These are phyloP conservation scores for Vitis labrusca DNA, from an alignment of 164 flowering plant species.

Conservation along the genomic window DNA sequence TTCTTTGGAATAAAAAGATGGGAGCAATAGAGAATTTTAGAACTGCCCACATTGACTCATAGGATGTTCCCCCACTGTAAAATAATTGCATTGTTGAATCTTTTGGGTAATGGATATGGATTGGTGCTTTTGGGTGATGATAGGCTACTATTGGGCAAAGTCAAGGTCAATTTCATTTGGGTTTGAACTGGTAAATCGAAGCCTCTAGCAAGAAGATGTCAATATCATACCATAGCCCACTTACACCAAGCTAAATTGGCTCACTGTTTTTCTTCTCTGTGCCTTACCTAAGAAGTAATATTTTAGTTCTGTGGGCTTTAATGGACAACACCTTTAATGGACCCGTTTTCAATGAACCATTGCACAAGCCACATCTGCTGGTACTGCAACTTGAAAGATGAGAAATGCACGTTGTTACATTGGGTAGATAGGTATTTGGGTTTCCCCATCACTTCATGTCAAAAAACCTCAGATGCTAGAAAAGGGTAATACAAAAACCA, in stretches of 20 bases:
- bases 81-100: neutral
- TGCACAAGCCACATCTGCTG: too few species aligned
- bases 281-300: too few species aligned
- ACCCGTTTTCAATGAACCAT: too few species aligned
- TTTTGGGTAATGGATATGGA: neutral
- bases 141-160: neutral
- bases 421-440: too few species aligned
- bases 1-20: neutral
- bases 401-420: too few species aligned
- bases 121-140: neutral
- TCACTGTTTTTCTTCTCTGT: too few species aligned
- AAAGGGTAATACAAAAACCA: neutral
- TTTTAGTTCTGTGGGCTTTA: too few species aligned
- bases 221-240: neutral
- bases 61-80: neutral
- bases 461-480: too few species aligned
- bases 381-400: too few species aligned
- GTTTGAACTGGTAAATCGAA: neutral
- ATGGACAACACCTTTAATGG: neutral
- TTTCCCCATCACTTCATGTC: too few species aligned
- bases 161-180: neutral
- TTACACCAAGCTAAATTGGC: neutral
- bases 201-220: neutral
- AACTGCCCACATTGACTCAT: constrained; percentile 12
- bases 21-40: neutral